Evolutionary conservation across 2,329 filamentous ascomycete species (phyloP).

Genomic region (Fusarium sororula): DNA sequence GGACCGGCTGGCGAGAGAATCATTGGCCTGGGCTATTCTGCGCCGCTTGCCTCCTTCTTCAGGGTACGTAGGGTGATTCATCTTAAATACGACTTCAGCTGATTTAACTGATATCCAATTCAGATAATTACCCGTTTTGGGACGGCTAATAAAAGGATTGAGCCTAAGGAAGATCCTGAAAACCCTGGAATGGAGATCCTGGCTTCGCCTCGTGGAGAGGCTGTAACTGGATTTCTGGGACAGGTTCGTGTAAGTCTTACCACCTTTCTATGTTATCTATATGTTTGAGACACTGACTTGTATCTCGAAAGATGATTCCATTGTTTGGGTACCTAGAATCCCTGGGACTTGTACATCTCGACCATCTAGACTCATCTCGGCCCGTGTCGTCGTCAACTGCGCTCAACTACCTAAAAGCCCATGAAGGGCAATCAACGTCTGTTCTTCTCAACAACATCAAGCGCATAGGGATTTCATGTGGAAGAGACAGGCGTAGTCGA

Average conservation of each 20-base stretch:
- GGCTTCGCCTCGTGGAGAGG: background rate
- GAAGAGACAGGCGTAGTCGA: background rate
- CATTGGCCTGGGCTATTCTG: too few species aligned
- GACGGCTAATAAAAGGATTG: accelerated
- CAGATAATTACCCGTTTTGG: too few species aligned
- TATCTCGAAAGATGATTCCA: background rate
- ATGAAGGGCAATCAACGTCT: too few species aligned
- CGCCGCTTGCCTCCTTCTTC: too few species aligned
- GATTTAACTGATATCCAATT: too few species aligned
- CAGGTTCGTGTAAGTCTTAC: background rate
- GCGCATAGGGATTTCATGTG: background rate
- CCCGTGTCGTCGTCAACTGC: too few species aligned
- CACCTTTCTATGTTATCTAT: too few species aligned
- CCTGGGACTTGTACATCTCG: background rate
- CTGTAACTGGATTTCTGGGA: background rate
- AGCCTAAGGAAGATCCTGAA: too few species aligned
- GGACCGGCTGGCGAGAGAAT: conserved; percentile 11
- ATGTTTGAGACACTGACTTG: background rate
- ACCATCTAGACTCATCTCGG: accelerated
- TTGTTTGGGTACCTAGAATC: background rate
- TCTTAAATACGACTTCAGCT: too few species aligned
- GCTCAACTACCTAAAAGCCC: too few species aligned
- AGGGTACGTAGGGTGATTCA: too few species aligned
- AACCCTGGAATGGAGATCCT: background rate
- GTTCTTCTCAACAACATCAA: background rate